These are phyloP conservation scores for Halteria grandinella DNA, from an alignment of 73 alveolate species.

Conservation along the genomic window DNA sequence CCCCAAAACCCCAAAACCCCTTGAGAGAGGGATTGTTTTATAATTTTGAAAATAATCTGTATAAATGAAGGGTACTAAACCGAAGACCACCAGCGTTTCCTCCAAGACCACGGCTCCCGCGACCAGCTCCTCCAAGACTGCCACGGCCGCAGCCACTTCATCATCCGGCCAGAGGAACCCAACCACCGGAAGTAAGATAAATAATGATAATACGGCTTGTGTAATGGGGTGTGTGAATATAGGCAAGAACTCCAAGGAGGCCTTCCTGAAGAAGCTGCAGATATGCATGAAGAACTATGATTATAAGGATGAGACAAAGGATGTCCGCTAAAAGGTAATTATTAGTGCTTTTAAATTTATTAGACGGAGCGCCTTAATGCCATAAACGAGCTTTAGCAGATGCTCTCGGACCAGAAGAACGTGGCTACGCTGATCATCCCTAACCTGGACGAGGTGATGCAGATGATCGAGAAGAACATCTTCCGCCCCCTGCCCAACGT, in stretches of 20 bases:
- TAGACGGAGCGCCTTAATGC: constrained; percentile 74
- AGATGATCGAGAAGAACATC: constrained; percentile 79
- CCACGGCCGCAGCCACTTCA: too few relatives aligned
- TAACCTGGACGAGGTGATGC: constrained; percentile 70
- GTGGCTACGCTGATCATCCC: constrained; percentile 69
- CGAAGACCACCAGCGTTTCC: too few relatives aligned
- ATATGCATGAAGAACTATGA: constrained; percentile 69
- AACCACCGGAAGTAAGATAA: too few relatives aligned
- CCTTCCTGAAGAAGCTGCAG: constrained; percentile 66
- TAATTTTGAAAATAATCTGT: too few relatives aligned
- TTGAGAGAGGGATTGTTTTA: too few relatives aligned
- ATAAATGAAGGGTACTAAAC: too few relatives aligned
- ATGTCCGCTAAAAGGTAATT: constrained; percentile 56
- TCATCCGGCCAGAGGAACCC: too few relatives aligned
- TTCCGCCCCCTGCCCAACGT: constrained; percentile 71
- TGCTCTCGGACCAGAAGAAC: constrained; percentile 67
- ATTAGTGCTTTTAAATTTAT: background rate
- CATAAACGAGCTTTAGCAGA: constrained; percentile 66
- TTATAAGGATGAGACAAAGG: constrained; percentile 70
- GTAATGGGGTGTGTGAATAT: too few relatives aligned
- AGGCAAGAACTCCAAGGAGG: constrained; percentile 61
- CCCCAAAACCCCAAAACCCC: too few relatives aligned
- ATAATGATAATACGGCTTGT: too few relatives aligned
- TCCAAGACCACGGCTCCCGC: too few relatives aligned
- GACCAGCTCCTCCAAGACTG: too few relatives aligned